Evolutionary conservation across 441 rosid species (phyloP).

Genomic region (Macaranga tanarius): DNA sequence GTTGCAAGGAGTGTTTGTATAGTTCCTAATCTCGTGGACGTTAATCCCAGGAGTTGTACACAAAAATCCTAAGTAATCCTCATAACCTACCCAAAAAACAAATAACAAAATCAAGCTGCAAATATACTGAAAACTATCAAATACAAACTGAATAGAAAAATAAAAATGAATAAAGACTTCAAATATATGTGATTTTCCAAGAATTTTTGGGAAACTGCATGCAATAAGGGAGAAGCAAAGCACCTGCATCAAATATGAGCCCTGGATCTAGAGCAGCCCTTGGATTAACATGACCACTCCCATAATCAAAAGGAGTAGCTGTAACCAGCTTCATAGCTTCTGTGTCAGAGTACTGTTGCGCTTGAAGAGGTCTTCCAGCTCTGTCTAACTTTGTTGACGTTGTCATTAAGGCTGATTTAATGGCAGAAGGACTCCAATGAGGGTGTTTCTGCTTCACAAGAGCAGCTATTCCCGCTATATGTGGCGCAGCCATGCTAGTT

Average conservation of each 20-base stretch:
- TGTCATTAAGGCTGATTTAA: constrained; percentile 93
- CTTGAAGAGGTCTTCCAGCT: constrained; percentile 91
- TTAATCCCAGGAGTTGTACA: constrained; percentile 95
- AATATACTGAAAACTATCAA: not conserved
- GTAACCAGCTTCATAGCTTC: constrained; percentile 67
- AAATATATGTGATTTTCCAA: not conserved
- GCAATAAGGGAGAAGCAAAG: not conserved
- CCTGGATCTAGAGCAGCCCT: constrained; percentile 97
- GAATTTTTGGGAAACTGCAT: no score
- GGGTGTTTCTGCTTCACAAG: constrained; percentile 93
- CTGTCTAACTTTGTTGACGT: constrained; percentile 77
- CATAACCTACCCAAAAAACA: constrained; percentile 48
- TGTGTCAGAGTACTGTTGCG: constrained; percentile 81
- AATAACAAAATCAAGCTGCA: not conserved
- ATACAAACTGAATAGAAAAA: not conserved
- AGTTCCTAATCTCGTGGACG: constrained; percentile 67
- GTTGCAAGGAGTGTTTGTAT: constrained; percentile 75
- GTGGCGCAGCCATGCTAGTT: constrained; percentile 99
- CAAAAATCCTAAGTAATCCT: constrained; percentile 85
- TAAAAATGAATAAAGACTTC: not conserved
- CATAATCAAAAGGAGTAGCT: constrained; percentile 95
- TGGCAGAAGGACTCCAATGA: constrained; percentile 96
- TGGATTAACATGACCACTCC: constrained; percentile 95
- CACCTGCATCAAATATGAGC: constrained; percentile 92
- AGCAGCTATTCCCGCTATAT: constrained; percentile 97